Percentiles rank a stretch among this genome's conserved stretches.
phyloP scores from a whole-genome alignment of 441 rosid genomes.

The Melastoma candidum region DNA sequence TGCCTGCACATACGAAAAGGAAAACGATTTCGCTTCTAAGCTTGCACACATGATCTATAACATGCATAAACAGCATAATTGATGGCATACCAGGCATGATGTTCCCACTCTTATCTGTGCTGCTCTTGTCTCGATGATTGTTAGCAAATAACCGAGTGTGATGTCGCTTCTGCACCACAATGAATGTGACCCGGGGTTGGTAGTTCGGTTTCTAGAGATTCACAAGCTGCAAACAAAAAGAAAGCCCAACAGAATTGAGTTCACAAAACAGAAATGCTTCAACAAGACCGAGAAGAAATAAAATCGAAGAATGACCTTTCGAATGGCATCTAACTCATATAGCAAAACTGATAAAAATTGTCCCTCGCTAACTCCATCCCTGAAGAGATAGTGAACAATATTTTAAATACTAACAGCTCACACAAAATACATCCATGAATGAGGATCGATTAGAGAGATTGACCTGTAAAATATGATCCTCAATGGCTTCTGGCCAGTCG shows the following conservation, averaged over 20 bases:
- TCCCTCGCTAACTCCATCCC: slow-evolving; percentile 99
- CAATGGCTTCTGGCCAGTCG: slow-evolving; percentile 92
- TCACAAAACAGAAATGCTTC: no score
- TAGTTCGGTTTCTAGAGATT: slow-evolving; percentile 93
- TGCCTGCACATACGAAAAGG: slow-evolving; percentile 38
- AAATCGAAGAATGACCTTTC: slow-evolving; percentile 40
- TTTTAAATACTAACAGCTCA: neutral
- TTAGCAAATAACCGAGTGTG: slow-evolving; percentile 89
- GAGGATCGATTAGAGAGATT: slow-evolving; percentile 4
- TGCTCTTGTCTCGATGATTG: slow-evolving; percentile 83
- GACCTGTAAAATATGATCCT: slow-evolving; percentile 94
- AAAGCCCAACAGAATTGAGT: no score
- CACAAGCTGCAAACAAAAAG: slow-evolving; percentile 50
- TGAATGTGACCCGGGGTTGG: slow-evolving; percentile 94
- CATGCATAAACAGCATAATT: neutral
- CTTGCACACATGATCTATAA: neutral
- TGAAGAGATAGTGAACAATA: slow-evolving; percentile 14
- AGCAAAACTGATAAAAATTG: slow-evolving; percentile 96
- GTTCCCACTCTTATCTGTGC: slow-evolving; percentile 86
- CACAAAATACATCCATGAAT: neutral
- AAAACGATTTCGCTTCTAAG: neutral
- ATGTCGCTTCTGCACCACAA: slow-evolving; percentile 90
- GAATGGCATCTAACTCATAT: slow-evolving; percentile 87
- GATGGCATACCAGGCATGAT: slow-evolving; percentile 63
- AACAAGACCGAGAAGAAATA: no score